These are phyloP conservation scores for Plectosphaerella cucumerina DNA, from an alignment of 2,329 filamentous ascomycete species.

Conservation along the genomic window DNA sequence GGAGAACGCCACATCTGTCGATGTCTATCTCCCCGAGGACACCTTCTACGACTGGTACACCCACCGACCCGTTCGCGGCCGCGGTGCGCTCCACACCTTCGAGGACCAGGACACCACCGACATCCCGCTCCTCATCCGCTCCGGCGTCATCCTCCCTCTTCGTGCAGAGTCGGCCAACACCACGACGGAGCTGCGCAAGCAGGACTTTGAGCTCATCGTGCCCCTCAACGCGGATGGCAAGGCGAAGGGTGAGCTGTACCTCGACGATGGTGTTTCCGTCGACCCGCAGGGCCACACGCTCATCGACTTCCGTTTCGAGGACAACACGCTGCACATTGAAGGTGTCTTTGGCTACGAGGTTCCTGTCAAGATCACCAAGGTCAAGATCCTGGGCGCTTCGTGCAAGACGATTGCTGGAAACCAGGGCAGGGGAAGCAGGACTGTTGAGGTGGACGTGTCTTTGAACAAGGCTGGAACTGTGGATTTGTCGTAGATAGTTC, in stretches of 20 bases:
- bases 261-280: conserved; percentile 65
- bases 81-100: conserved; percentile 8
- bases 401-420: conserved; percentile 3
- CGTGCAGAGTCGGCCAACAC: conserved; percentile 56
- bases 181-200: conserved; percentile 56
- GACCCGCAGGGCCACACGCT: conserved; percentile 37
- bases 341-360: conserved; percentile 52
- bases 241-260: conserved; percentile 65
- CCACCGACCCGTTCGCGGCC: conserved; percentile 19
- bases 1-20: conserved; percentile 37
- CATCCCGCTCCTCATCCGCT: conserved; percentile 66
- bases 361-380: conserved; percentile 37
- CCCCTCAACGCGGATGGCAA: conserved; percentile 58
- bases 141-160: conserved; percentile 61
- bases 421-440: conserved; percentile 9
- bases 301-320: conserved; percentile 56
- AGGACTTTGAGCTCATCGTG: conserved; percentile 68
- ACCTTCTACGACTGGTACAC: conserved; percentile 52
- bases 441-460: conserved; percentile 15
- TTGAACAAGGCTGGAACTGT: conserved; percentile 11
- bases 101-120: conserved; percentile 34
- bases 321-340: conserved; percentile 43
- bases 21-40: conserved; percentile 45
- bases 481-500: background rate
- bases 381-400: conserved; percentile 43